A percentile compares a stretch with the other conserved stretches of the same genome.
Evolutionary conservation across 371 early-diverging fungal genomes (phyloP).

Genomic region (Batkoa obscura): DNA sequence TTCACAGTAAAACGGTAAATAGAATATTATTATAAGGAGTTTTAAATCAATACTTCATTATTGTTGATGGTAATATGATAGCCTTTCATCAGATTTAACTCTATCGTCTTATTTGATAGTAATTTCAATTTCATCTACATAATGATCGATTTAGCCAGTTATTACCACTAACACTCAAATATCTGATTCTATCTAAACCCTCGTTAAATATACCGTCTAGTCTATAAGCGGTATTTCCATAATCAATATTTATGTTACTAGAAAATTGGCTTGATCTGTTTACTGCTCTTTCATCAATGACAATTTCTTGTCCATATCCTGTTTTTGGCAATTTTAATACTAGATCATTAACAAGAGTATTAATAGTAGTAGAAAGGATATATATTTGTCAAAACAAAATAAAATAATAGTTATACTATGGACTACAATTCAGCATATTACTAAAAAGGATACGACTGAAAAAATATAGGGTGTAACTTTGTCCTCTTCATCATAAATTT

Average conservation of each 20-base stretch:
- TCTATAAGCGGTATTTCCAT: too few species aligned
- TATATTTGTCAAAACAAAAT: slow-evolving; percentile 24
- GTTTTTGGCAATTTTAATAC: background rate
- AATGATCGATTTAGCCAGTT: background rate
- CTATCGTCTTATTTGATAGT: background rate
- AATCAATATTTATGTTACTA: too few species aligned
- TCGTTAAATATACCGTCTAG: background rate
- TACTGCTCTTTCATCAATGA: background rate
- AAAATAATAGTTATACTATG: slow-evolving; percentile 67
- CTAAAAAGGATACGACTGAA: slow-evolving; percentile 49
- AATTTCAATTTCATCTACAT: background rate
- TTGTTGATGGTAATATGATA: too few species aligned
- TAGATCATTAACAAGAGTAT: background rate
- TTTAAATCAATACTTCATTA: too few species aligned
- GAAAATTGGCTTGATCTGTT: too few species aligned
- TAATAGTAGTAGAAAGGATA: slow-evolving; percentile 2
- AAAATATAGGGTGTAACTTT: slow-evolving; percentile 15
- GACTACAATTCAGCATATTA: slow-evolving; percentile 50
- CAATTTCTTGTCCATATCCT: background rate
- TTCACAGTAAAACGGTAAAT: too few species aligned
- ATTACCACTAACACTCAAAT: background rate
- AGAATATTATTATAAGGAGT: too few species aligned
- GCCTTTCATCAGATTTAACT: background rate
- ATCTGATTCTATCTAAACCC: background rate
- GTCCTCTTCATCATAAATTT: slow-evolving; percentile 9